These are phyloP conservation scores for Sarocladium kiliense DNA, from an alignment of 2,329 filamentous ascomycete species.

Conservation along the genomic window DNA sequence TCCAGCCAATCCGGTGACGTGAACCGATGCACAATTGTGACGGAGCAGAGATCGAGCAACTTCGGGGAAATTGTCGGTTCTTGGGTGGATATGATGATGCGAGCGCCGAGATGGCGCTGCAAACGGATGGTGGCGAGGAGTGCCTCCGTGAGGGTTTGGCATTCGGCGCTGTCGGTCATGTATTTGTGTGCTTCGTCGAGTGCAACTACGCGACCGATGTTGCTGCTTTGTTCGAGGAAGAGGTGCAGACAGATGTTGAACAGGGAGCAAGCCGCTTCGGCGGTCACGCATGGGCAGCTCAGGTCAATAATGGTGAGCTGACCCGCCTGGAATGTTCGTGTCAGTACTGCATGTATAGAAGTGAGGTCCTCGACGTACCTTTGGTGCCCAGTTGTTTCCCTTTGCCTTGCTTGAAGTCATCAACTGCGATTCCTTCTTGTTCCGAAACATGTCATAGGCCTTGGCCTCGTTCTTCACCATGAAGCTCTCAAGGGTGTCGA, in stretches of 20 bases:
- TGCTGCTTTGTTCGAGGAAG: slow-evolving; percentile 50
- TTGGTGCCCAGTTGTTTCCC: slow-evolving; percentile 15
- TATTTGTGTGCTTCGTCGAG: slow-evolving; percentile 79
- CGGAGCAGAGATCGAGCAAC: slow-evolving; percentile 66
- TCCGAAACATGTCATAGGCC: slow-evolving; percentile 3
- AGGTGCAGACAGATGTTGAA: slow-evolving; percentile 68
- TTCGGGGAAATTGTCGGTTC: slow-evolving; percentile 66
- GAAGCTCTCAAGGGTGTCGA: slow-evolving; percentile 47
- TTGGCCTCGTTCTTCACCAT: slow-evolving; percentile 5
- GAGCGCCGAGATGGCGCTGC: slow-evolving; percentile 63
- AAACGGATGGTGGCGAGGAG: slow-evolving; percentile 60
- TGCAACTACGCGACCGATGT: slow-evolving; percentile 55
- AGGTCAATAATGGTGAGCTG: slow-evolving; percentile 54
- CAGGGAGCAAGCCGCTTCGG: slow-evolving; percentile 61
- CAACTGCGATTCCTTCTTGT: slow-evolving; percentile 4
- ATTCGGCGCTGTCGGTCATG: slow-evolving; percentile 51
- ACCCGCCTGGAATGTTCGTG: slow-evolving; percentile 21
- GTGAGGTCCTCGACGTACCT: no score
- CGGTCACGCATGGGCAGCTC: slow-evolving; percentile 64
- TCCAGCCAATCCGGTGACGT: slow-evolving; percentile 59
- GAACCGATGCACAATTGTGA: slow-evolving; percentile 73
- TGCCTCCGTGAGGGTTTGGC: slow-evolving; percentile 52
- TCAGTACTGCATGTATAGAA: no score
- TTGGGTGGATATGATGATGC: slow-evolving; percentile 70
- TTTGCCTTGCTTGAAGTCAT: not conserved